A percentile compares a stretch with the other conserved stretches of the same genome.
Evolutionary conservation across 345 rosid genomes (phyloP).

Genomic region (Citrus inodora): DNA sequence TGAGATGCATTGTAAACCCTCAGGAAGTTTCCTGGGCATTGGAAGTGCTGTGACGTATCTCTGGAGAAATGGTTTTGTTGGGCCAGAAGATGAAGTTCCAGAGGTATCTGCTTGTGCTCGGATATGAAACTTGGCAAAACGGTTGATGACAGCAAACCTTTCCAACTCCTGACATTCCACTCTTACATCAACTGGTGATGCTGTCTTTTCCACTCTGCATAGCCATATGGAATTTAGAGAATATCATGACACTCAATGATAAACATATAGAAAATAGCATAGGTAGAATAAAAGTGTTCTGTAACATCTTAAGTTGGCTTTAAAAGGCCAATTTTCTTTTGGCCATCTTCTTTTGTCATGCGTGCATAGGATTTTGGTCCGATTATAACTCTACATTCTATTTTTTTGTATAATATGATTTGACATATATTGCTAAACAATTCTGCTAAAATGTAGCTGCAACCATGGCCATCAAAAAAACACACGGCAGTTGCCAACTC

Average conservation of each 20-base stretch:
- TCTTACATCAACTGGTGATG: constrained; percentile 48
- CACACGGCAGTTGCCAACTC: not conserved
- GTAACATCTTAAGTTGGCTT: not conserved
- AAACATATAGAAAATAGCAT: not conserved
- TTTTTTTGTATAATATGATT: not conserved
- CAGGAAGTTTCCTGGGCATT: constrained; percentile 63
- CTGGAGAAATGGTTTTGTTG: constrained; percentile 45
- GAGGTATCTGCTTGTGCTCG: constrained; percentile 43
- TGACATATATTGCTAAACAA: not conserved
- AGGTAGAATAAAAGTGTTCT: not conserved
- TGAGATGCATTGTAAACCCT: constrained; percentile 64
- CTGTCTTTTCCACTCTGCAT: constrained; percentile 59
- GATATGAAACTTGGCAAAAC: constrained; percentile 84
- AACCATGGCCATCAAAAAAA: not conserved
- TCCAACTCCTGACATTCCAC: constrained; percentile 76
- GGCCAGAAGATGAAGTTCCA: constrained; percentile 27
- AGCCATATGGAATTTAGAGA: constrained; percentile 5
- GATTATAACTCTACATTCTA: not conserved
- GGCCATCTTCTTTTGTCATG: not conserved
- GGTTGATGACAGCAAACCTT: constrained; percentile 68
- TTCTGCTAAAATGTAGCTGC: not conserved
- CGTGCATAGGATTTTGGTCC: not conserved
- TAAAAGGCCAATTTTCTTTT: not conserved
- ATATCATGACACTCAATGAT: not conserved
- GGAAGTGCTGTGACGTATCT: constrained; percentile 62